These are phyloP conservation scores for Cutaneotrichosporon sp. DNA, from an alignment of 1,284 basidiomycete species.

Conservation along the genomic window DNA sequence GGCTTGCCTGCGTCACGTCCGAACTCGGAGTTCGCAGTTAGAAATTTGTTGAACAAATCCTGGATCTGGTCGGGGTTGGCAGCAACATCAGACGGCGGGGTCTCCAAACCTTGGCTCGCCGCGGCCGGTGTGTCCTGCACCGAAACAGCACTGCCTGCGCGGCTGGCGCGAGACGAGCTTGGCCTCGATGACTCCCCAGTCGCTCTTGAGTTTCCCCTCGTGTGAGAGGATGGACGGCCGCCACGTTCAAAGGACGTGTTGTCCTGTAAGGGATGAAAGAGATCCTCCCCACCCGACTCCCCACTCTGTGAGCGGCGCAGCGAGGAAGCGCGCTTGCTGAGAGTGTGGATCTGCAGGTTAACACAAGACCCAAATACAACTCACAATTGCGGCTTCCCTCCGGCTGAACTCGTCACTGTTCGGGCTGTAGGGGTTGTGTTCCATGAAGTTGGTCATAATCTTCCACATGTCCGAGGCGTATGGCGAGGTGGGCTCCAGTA, in stretches of 20 bases:
- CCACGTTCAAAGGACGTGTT: conserved; percentile 36
- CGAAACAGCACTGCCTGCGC: not conserved
- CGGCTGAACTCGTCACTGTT: conserved; percentile 44
- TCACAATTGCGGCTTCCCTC: conserved; percentile 48
- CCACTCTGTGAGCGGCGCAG: not conserved
- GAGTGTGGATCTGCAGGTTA: conserved; percentile 37
- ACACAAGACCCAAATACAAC: conserved; percentile 2
- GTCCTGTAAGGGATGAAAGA: conserved; percentile 11
- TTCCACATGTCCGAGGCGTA: conserved; percentile 43
- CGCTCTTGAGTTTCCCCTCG: not conserved
- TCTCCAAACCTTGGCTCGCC: not conserved
- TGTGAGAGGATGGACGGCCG: no score
- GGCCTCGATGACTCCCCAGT: not conserved
- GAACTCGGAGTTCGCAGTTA: conserved; percentile 15
- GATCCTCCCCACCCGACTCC: not conserved
- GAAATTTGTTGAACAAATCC: conserved; percentile 8
- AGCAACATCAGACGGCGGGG: not conserved
- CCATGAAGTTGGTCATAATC: conserved; percentile 44
- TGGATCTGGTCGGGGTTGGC: conserved; percentile 6
- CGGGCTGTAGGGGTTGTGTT: conserved; percentile 39
- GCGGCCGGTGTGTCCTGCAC: not conserved
- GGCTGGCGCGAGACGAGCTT: conserved; percentile 9
- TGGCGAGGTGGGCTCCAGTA: conserved; percentile 40
- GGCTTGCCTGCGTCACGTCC: not conserved
- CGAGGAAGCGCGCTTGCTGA: conserved; percentile 34